Evolutionary conservation across 805 yeast genomes (phyloP), one percentile per base, ranked within the genome.

Genomic region (Sugiyamaella americana): DNA sequence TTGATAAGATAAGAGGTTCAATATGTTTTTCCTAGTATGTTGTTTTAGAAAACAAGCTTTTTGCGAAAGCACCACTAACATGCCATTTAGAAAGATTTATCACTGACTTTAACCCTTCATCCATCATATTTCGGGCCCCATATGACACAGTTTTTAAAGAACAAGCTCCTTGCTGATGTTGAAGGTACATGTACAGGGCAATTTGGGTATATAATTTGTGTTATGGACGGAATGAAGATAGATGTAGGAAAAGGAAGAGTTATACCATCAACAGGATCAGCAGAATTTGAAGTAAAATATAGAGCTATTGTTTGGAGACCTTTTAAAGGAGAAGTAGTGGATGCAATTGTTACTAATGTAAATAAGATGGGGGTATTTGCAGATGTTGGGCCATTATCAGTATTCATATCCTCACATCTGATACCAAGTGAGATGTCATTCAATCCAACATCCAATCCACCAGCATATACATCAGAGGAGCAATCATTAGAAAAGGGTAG

Each of bases 171-270:
- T 49, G 88, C 87, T 54, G 98, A 93, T 63, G 98, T 93, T 37
- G 98, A 93, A 69, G 98, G 98, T 21, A 88, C 98, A 1, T 93
- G 98, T 69, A 89, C 98, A 0, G 98, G 98, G 58, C 96, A 93
- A 66, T 93, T 93, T 71, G 98, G 98, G 11, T 93, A 93, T 65
- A 93, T 93, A 55, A 82, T 93, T 48, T 91, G 97, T 68, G 98
- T 93, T 38, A 73, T 93, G 62, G 98, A 93, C 62, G 87, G 94
- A 55, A 87, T 87, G 84, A 78, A 82, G 55, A 87, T 93, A 48
- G 97, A 93, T 61, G 94, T 93, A 30, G 98, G 96, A 41, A 83
- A 87, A 57, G 98, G 98, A 17, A 74, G 85, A 57, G 86, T 93
- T 53, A 76, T 93, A 38, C 95, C 98, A 2, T 82, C 89, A 20